Conservation (phyloP, 2,329 filamentous ascomycete species). For the Nectriaceae sp. region DNA sequence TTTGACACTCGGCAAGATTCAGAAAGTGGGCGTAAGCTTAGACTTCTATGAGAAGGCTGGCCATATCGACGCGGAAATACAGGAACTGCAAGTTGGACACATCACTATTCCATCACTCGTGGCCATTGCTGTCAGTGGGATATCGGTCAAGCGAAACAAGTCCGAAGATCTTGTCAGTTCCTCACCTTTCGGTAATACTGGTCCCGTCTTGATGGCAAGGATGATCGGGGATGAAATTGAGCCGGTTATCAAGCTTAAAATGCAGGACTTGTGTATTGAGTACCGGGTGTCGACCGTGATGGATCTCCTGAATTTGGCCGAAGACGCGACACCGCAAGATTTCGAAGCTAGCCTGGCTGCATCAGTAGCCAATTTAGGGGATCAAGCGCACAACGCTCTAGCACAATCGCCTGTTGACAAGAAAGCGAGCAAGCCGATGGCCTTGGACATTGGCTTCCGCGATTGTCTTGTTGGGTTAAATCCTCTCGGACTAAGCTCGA, state of each 20-base stretch:
- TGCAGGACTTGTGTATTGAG: slow-evolving; percentile 83
- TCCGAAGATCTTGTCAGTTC: slow-evolving; percentile 72
- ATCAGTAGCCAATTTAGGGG: slow-evolving; percentile 77
- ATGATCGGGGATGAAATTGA: slow-evolving; percentile 95
- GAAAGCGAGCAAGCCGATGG: slow-evolving; percentile 56
- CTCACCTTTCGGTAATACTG: slow-evolving; percentile 30
- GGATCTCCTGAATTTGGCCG: slow-evolving; percentile 71
- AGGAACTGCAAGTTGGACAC: slow-evolving; percentile 71
- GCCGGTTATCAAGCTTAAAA: slow-evolving; percentile 82
- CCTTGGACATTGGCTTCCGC: slow-evolving; percentile 72
- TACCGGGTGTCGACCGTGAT: slow-evolving; percentile 85
- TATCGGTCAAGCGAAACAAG: slow-evolving; percentile 65
- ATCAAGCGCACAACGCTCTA: slow-evolving; percentile 57
- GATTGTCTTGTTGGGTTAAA: slow-evolving; percentile 86
- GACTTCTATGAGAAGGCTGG: slow-evolving; percentile 73
- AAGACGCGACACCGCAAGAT: slow-evolving; percentile 69
- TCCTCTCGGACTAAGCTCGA: slow-evolving; percentile 73
- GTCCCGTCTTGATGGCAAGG: slow-evolving; percentile 75
- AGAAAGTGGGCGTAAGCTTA: slow-evolving; percentile 61
- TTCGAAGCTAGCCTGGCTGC: slow-evolving; percentile 74
- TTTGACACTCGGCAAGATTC: slow-evolving; percentile 70
- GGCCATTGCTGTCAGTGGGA: slow-evolving; percentile 69
- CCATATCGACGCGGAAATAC: slow-evolving; percentile 55
- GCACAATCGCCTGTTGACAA: slow-evolving; percentile 26
- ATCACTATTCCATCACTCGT: slow-evolving; percentile 83